phyloP scores from a whole-genome alignment of 257 asterid genomes.

The Fraxinus americana region DNA sequence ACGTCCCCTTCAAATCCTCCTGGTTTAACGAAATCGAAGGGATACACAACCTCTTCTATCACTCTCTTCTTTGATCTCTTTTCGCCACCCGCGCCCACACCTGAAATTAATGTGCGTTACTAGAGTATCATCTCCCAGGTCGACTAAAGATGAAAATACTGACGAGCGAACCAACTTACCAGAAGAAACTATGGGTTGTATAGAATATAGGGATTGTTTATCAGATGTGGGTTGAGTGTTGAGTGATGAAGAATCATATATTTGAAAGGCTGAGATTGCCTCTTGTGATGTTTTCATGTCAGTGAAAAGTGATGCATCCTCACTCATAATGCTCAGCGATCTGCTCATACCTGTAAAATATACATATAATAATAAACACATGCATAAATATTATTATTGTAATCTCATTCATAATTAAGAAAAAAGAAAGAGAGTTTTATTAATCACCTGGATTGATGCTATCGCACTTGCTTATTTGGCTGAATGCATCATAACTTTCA shows the following conservation, averaged over 20 bases:
- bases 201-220: slow-evolving; percentile 40
- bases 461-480: slow-evolving; percentile 42
- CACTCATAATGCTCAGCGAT: slow-evolving; percentile 5
- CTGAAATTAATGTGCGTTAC: slow-evolving; percentile 21
- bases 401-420: background rate
- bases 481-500: slow-evolving; percentile 34
- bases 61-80: slow-evolving; percentile 40
- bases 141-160: background rate
- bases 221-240: slow-evolving; percentile 40
- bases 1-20: slow-evolving; percentile 77
- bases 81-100: slow-evolving; percentile 23
- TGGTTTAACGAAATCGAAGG: slow-evolving; percentile 86
- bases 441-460: slow-evolving; percentile 32
- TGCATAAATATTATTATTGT: background rate
- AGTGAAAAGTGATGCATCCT: slow-evolving; percentile 32
- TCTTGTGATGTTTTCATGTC: slow-evolving; percentile 50
- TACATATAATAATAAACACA: slow-evolving; percentile 7
- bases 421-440: background rate
- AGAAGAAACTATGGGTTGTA: slow-evolving; percentile 45
- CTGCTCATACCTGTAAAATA: slow-evolving; percentile 5
- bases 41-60: slow-evolving; percentile 60
- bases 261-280: slow-evolving; percentile 37
- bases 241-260: slow-evolving; percentile 35
- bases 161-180: slow-evolving; percentile 29
- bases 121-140: background rate